Evolutionary conservation across 2,329 filamentous ascomycete genomes (phyloP), one percentile per base, ranked within the genome.

Genomic region (Clarireedia paspali): DNA sequence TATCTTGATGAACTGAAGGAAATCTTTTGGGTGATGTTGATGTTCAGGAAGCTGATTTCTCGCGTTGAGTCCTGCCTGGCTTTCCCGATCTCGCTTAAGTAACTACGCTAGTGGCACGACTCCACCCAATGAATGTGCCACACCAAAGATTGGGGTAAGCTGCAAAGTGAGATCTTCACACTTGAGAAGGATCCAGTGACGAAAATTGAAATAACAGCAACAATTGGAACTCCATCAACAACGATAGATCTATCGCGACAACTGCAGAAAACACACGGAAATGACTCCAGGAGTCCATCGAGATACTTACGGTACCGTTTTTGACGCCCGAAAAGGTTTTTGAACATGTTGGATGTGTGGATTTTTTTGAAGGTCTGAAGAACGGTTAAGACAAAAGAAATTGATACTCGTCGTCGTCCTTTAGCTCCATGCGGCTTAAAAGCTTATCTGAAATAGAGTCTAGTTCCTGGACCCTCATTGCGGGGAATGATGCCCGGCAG

Each of bases 361-460:
- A 34, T 34, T 34, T 34, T 34, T 34, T 34, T 12, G 30, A 34
- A 34, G 30, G 30, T 34, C 12, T 12, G 12, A 50, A 17, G 45
- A 40, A 50, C 30, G 17, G 24, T 40, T 17, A 10, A 17, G 10
- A 36, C 15, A 46, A 34, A 39, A 5, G 15, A 36, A 26, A 17
- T 36, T 54, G 47, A 53, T 14, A 56, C 47, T 51, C 55, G 40
- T 50, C 26, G n/a, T 53, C 55, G 44, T 20, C 44, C 40, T 23
- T 50, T 50, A 57, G 36, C 44, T 50, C 38, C 23, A 53, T 59
- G 57, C 47, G 57, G 57, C 62, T 64, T 58, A 63, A 64, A 64
- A 63, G 54, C 60, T 63, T 63, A 63, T 57, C 36, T 45, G 10
- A 27, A 47, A 53, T 47, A 47, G 23, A 48, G 27, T 47, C 27